Evolutionary conservation across 768 basidiomycete species (phyloP), one percentile per base, ranked within the genome.

Genomic region (Auriscalpium microsporum): DNA sequence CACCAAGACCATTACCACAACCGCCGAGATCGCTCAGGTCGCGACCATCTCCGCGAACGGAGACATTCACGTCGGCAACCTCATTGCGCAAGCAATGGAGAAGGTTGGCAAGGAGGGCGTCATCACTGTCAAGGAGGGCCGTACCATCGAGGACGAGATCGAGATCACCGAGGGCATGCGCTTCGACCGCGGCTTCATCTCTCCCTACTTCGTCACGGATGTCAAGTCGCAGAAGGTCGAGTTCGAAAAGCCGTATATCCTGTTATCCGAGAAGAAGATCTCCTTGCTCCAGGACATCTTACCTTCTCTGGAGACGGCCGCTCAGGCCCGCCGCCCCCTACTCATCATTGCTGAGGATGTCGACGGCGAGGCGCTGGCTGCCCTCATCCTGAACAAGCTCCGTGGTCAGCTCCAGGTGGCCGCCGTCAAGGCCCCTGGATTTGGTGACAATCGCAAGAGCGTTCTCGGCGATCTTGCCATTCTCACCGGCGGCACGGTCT

Each of bases 141-240:
- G 88, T 64, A 98, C 95, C 6, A 96, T 94, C 61, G 94, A 97
- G 64, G 95, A 99, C 68, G 94, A 96, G 73, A 97, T 97, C 68
- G 95, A 99, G 71, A 94, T 99, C 66, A 97, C 95, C 28, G 95
- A 99, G 75, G 95, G 95, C 72, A 99, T 99, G 95, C 86, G 94
- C 66, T 97, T 99, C 75, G 95, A 99, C 82, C 89, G 95, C 53
- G 95, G 95, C 19, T 99, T 83, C 80, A 95, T 97, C 73, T 93
- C 90, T 1, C 92, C 94, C 0, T 97, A 97, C 82, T 96, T 98
- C 71, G 84, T 99, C 73, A 98, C 95, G 61, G 93, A 99, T 75
- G 89, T 94, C 78, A 97, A 98, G 82, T 67, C 80, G 45, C 95
- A 97, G 70, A 92, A 89, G 70, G 88, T 87, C 76, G 94, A 98